Percentiles rank a stretch among this genome's conserved stretches.
Conservation (phyloP, 306 rosid species). For the Inga laurina region DNA sequence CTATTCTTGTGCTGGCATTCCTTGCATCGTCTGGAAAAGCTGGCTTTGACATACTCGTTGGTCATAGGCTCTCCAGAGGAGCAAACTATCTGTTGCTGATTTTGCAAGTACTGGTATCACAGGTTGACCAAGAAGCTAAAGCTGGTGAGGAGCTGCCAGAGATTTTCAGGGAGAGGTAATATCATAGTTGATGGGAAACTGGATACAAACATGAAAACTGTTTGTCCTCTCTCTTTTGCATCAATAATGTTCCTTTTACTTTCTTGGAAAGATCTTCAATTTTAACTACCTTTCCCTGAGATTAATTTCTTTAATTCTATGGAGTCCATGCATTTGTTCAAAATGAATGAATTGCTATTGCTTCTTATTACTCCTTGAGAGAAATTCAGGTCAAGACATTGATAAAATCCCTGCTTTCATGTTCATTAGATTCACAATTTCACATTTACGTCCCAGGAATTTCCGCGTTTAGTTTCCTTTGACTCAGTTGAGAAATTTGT, state of each 20-base stretch:
- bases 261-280: neutral
- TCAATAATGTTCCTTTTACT: neutral
- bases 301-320: conserved; percentile 1
- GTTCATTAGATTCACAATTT: conserved; percentile 2
- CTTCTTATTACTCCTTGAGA: neutral
- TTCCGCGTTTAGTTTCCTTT: conserved; percentile 4
- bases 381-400: neutral
- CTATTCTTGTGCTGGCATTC: conserved; percentile 80
- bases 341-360: neutral
- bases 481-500: conserved; percentile 24
- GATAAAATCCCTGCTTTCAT: neutral
- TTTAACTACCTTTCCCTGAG: neutral
- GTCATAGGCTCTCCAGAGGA: conserved; percentile 49
- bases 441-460: neutral
- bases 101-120: conserved; percentile 65
- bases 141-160: conserved; percentile 43
- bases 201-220: neutral
- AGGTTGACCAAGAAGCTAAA: conserved; percentile 54
- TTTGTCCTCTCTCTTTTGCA: neutral
- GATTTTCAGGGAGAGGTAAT: conserved; percentile 76
- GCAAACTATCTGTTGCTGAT: conserved; percentile 69
- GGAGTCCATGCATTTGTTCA: neutral
- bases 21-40: conserved; percentile 79
- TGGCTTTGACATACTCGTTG: conserved; percentile 74
- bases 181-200: neutral